phyloP scores from a whole-genome alignment of 768 basidiomycete genomes.

The Trametes maxima region DNA sequence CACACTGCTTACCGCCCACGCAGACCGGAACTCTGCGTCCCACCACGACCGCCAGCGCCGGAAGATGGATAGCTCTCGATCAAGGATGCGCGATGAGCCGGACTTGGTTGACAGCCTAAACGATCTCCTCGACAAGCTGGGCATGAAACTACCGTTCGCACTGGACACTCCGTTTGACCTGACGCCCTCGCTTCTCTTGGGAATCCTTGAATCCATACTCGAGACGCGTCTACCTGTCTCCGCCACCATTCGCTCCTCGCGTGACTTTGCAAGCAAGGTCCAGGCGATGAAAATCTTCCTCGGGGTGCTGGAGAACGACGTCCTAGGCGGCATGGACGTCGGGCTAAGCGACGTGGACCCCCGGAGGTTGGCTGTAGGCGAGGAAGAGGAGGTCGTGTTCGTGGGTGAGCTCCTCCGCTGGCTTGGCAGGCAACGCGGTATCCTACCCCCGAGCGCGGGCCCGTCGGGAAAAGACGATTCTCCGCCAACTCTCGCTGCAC shows the following conservation, averaged over 20 bases:
- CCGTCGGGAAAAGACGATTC: conserved; percentile 5
- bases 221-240: conserved; percentile 53
- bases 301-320: conserved; percentile 69
- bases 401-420: conserved; percentile 71
- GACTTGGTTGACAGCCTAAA: conserved; percentile 32
- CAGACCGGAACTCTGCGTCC: background rate
- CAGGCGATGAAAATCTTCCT: conserved; percentile 76
- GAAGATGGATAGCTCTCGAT: background rate
- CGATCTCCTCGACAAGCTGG: conserved; percentile 32
- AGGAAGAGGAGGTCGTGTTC: conserved; percentile 66
- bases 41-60: background rate
- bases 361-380: conserved; percentile 60
- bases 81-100: background rate
- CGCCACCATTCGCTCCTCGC: conserved; percentile 38
- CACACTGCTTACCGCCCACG: too few relatives aligned
- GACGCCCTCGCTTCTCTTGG: conserved; percentile 71
- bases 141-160: conserved; percentile 33
- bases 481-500: conserved; percentile 7
- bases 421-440: conserved; percentile 54
- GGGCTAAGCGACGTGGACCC: conserved; percentile 71
- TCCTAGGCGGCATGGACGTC: conserved; percentile 56
- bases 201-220: conserved; percentile 66
- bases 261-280: conserved; percentile 45
- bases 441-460: conserved; percentile 28
- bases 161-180: conserved; percentile 51